Conservation (phyloP, 805 yeast genomes). For the Monosporozyma unispora region DNA sequence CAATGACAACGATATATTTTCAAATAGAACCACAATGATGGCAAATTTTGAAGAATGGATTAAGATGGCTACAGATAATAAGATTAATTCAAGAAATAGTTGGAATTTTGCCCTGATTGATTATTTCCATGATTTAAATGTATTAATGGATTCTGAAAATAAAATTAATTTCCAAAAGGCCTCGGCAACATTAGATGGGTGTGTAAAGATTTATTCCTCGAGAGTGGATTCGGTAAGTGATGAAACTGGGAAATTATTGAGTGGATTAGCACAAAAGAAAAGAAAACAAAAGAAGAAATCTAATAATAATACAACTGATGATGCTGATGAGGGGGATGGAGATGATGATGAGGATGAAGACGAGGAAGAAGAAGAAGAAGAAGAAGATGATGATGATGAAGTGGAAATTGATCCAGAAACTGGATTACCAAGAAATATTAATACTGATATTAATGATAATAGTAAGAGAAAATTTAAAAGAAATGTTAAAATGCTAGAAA, state of each 20-base stretch:
- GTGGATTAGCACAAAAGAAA: conserved; percentile 51
- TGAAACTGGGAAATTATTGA: conserved; percentile 76
- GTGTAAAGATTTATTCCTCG: conserved; percentile 85
- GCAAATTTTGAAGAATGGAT: conserved; percentile 73
- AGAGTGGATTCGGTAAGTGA: conserved; percentile 87
- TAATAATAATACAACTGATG: conserved; percentile 10
- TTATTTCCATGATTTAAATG: conserved; percentile 75
- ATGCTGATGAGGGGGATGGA: conserved; percentile 14
- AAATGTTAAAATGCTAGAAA: conserved; percentile 27
- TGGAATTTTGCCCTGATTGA: conserved; percentile 91
- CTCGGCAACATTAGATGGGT: conserved; percentile 85
- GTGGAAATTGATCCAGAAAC: conserved; percentile 28
- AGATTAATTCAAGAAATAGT: conserved; percentile 73
- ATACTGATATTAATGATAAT: conserved; percentile 16
- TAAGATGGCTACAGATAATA: conserved; percentile 72
- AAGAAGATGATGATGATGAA: conserved; percentile 17
- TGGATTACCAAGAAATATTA: conserved; percentile 27
- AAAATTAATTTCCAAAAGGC: conserved; percentile 85
- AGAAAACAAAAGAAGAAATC: conserved; percentile 8
- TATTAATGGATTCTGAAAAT: conserved; percentile 63
- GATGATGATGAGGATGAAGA: conserved; percentile 20
- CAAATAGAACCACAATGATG: conserved; percentile 34
- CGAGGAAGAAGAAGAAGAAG: conserved; percentile 14
- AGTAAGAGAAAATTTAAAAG: conserved; percentile 18
- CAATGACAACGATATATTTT: conserved; percentile 21